Conservation (phyloP, 331 rosid genomes). For the Pyracantha coccinea region DNA sequence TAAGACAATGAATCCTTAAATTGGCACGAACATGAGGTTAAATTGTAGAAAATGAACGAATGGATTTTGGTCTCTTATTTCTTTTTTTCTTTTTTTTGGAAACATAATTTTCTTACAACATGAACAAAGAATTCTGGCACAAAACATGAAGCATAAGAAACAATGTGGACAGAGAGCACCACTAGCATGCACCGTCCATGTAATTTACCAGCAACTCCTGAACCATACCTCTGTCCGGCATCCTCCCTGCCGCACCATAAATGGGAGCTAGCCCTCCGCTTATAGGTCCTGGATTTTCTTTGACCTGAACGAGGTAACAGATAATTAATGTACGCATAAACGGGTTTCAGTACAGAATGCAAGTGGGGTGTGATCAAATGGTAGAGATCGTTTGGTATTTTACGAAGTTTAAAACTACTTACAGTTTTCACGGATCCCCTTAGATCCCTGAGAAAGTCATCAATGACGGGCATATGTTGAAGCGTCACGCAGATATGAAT, state of each 20-base stretch:
- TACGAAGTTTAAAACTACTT: conserved; percentile 20
- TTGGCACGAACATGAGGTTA: neutral
- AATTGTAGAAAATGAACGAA: neutral
- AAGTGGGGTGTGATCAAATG: neutral
- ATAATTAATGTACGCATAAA: neutral
- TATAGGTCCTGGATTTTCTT: conserved; percentile 83
- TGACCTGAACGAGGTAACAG: conserved; percentile 47
- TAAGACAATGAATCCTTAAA: neutral
- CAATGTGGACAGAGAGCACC: neutral
- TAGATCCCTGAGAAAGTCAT: conserved; percentile 65
- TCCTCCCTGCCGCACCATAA: conserved; percentile 96
- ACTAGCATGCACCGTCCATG: conserved; percentile 87
- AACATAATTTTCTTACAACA: neutral
- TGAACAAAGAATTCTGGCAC: neutral
- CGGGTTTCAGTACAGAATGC: neutral
- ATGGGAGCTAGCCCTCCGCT: conserved; percentile 94
- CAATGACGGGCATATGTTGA: conserved; percentile 66
- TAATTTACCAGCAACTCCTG: conserved; percentile 73
- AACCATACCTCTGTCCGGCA: conserved; percentile 89
- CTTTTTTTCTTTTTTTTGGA: neutral
- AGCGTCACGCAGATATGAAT: conserved; percentile 89
- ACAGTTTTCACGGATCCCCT: conserved; percentile 73
- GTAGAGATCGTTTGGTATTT: neutral
- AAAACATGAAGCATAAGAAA: neutral
- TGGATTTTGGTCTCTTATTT: neutral